Conservation (phyloP, 768 basidiomycete species). For the Pholiota microspora region DNA sequence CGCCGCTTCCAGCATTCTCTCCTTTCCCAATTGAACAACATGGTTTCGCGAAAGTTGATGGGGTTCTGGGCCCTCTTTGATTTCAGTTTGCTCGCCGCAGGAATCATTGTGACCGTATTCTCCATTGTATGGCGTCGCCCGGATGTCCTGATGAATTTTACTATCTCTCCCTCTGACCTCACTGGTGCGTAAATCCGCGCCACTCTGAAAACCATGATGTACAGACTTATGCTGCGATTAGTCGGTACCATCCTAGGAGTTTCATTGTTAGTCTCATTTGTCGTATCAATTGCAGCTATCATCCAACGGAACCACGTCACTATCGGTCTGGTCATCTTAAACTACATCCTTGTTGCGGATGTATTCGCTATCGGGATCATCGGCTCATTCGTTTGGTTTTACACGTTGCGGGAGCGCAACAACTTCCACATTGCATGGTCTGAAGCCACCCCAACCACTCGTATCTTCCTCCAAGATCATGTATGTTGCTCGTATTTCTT, state of each 20-base stretch:
- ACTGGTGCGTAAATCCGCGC: slow-evolving; percentile 57
- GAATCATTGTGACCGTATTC: slow-evolving; percentile 59
- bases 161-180: slow-evolving; percentile 55
- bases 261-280: slow-evolving; percentile 61
- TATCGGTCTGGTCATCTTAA: slow-evolving; percentile 69
- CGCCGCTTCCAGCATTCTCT: slow-evolving; percentile 10
- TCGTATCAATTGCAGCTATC: slow-evolving; percentile 69
- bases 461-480: slow-evolving; percentile 68
- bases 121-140: slow-evolving; percentile 71
- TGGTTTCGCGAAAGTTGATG: slow-evolving; percentile 74
- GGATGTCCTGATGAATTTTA: slow-evolving; percentile 72
- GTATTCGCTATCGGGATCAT: slow-evolving; percentile 57
- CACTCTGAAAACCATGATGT: not conserved
- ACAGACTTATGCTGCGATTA: slow-evolving; percentile 25
- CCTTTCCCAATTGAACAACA: slow-evolving; percentile 29
- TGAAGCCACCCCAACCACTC: slow-evolving; percentile 39
- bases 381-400: slow-evolving; percentile 81
- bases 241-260: slow-evolving; percentile 74
- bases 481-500: slow-evolving; percentile 36
- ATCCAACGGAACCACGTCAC: slow-evolving; percentile 69
- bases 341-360: slow-evolving; percentile 70
- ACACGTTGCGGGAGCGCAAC: slow-evolving; percentile 65
- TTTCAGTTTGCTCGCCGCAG: slow-evolving; percentile 67
- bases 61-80: slow-evolving; percentile 74
- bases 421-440: slow-evolving; percentile 65